Evolutionary conservation across 2,329 filamentous ascomycete genomes (phyloP), one percentile per base, ranked within the genome.

Genomic region (Colletotrichum sansevieriae): DNA sequence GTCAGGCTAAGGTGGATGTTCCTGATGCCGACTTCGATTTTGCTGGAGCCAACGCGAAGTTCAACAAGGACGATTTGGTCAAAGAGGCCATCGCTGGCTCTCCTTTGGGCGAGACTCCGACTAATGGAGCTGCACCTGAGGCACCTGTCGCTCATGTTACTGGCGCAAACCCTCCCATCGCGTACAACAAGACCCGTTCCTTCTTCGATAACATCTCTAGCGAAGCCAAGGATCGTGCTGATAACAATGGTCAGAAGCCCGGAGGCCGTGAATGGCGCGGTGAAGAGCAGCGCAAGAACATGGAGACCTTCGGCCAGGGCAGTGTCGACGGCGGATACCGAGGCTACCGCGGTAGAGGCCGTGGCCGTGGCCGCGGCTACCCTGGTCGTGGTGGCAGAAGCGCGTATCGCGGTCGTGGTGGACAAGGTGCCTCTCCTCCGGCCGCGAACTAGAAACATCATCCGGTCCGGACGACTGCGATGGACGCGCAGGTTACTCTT

Each of bases 191-290:
- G 81, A 87, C 90, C 5, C 90, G 84, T 3, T 97, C 94, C 1
- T 99, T 99, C 85, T 99, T 99, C 77, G 96, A 99, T 81, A 98
- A 99, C 79, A 98, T 99, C 72, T 97, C 94, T 1, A 97, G 93
- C 73, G 96, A 99, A 78, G 88, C 93, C 71, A 97, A 92, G 79
- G 96, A 99, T 72, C 90, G 96, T 49, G 90, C 93, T 59, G 93
- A 95, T 70, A 90, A 90, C 44, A 85, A 84, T 47, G 87, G 86
- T 4, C 87, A 89, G 71, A 89, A 90, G 77, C 85, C 89, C n/a
- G 91, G 92, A 65, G 94, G 94, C 37, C 90, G 92, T 55, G 94
- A 97, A 78, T 97, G 96, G 90, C 90, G 96, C 62, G 91, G 90
- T 44, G 94, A 98, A 79, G 96, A 98, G 78, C 93, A 97, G 78